Base-by-base conservation (phyloP, 2,329 filamentous ascomycete species). In the Pestalotiopsis sp. region DNA sequence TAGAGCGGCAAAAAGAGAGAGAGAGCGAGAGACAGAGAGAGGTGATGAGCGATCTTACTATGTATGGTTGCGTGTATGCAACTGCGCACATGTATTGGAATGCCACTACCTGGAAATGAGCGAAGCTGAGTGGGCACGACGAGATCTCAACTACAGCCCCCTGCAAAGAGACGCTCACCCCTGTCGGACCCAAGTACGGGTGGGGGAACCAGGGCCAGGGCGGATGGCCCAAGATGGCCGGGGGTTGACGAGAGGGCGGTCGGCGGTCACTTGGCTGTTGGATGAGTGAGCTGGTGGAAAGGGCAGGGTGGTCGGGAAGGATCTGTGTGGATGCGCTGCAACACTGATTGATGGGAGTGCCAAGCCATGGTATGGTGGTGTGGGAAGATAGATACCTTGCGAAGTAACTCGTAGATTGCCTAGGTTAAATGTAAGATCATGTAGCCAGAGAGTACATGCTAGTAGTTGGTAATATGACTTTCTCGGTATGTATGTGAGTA, bases 131-230 rank as follows among this genome's bases (percentile, higher is more conserved):
- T 67, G 68, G 66, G 62, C 61, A 60, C 59, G 40, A 60, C 40
- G 56, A 62, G 59, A 58, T 56, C 66, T 61, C 49, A 65, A 59
- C 41, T 38, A 49, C 61, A 69, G 20, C 38, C 61, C 31, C 65
- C 62, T 58, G 58, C 31, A 57, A 36, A 52, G 59, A 45, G 41
- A 56, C 49, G 36, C 17, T 57, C 20, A 40, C 61, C 68, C 65
- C 65, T 67, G 66, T 49, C 57, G 14, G 52, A 67, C 61, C 68
- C 66, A 68, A 61, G 36, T 31, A 65, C 49, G 68, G 65, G 68
- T 69, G 68, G 68, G 68, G 61, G 66, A 68, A 31, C 56, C 67
- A 60, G 68, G 68, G 59, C 60, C 68, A 60, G 56, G 65, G 68
- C 23, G 62, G 60, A 62, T 62, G 57, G 52, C 36, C 36, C 20